Evolutionary conservation across 1,284 basidiomycete species (phyloP).

Genomic region (Cryptococcus sp.): DNA sequence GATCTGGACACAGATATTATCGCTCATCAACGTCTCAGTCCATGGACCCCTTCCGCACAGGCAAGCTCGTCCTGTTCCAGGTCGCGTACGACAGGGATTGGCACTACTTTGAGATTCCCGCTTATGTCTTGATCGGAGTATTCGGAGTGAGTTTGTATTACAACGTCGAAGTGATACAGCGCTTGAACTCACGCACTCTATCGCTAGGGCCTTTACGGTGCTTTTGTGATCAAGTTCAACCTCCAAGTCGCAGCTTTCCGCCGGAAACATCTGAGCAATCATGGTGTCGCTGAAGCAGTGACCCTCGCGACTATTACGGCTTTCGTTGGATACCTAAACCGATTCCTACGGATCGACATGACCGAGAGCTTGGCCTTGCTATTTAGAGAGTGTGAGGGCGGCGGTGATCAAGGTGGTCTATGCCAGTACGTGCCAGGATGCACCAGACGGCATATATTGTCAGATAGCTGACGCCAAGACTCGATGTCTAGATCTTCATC

Average conservation of each 20-base stretch:
- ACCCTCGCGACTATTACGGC: slow-evolving; percentile 84
- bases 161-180: background rate
- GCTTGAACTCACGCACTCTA: background rate
- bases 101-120: slow-evolving; percentile 99
- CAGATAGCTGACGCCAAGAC: background rate
- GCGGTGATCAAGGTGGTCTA: slow-evolving; percentile 85
- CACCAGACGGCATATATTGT: background rate
- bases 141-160: slow-evolving; percentile 71
- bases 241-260: slow-evolving; percentile 93
- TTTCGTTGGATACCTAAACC: slow-evolving; percentile 89
- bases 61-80: slow-evolving; percentile 96
- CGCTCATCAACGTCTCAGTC: slow-evolving; percentile 60
- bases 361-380: slow-evolving; percentile 95
- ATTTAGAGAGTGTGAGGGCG: slow-evolving; percentile 94
- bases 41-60: slow-evolving; percentile 98
- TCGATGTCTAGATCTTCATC: slow-evolving; percentile 65
- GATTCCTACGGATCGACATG: slow-evolving; percentile 96
- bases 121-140: slow-evolving; percentile 89
- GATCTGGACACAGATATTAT: too few relatives aligned
- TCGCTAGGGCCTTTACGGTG: slow-evolving; percentile 87
- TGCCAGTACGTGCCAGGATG: slow-evolving; percentile 74
- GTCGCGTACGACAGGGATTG: slow-evolving; percentile 97
- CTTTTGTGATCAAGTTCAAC: slow-evolving; percentile 96
- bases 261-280: slow-evolving; percentile 77
- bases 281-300: slow-evolving; percentile 88